Base-by-base conservation (phyloP, 345 rosid genomes). In the Murraya paniculata region DNA sequence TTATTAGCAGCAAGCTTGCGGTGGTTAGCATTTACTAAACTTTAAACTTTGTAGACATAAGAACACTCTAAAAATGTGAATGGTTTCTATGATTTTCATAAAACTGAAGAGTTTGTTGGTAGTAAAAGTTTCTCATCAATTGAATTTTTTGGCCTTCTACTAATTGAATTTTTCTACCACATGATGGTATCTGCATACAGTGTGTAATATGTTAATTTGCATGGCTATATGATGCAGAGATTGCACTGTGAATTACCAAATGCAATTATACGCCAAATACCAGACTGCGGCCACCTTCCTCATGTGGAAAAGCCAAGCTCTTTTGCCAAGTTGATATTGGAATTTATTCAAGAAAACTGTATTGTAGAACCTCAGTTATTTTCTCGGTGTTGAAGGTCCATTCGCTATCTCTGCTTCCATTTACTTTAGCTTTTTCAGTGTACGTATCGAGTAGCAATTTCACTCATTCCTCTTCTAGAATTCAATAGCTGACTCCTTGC, bases 281-380 rank as follows among this genome's bases (percentile, higher is more conserved):
- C 93, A n/a, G 82, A 92, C 33, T 94, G 95, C 33, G 99, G 97
- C 45, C 99, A 96, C 81, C 78, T 92, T 82, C 98, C 98, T 68
- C 99, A 93, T 9, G 95, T 93, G 64, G 98, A 95, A 84, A 90
- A 87, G 73, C 97, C 97, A 1, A 71, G 78, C 14, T 71, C 85
- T 19, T 89, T 83, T 3, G 90, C 90, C 38, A 90, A 87, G 74
- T 83, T 93, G 77, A 90, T 95, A 18, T 13, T 74, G 72, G 92
- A 87, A 71, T 92, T 95, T 77, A 86, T 88, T 56, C 75, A 21
- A 84, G 91, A 89, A 86, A 83, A 81, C 77, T 25, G 84, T 80
- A 14, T 18, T 24, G 81, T 72, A 81, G 85, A 82, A 83, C 80
- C 56, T 68, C 83, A 79, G 72, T 64, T 25, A 78, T 79, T 62